Evolutionary conservation across 2,329 filamentous ascomycete genomes (phyloP), one percentile per base, ranked within the genome.

Genomic region (Fusarium nelsonii): DNA sequence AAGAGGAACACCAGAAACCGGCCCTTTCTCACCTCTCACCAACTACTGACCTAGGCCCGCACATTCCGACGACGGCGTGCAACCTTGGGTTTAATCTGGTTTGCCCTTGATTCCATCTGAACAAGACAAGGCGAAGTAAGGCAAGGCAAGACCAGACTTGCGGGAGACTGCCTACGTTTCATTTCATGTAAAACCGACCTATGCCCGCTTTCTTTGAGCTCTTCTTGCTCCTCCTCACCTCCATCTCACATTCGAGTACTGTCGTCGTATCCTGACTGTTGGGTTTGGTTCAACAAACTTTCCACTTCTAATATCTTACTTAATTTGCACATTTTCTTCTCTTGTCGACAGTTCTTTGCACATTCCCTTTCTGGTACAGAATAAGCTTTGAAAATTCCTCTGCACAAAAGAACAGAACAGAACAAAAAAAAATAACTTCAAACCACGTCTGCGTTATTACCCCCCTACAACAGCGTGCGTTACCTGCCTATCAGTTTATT

Each of bases 101-200:
- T 67, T 74, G 73, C 73, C 73, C 73, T 74, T 74, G 71, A 71
- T 70, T 65, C 45, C 51, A 48, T 73, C 48, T 28, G 48, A 23
- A 50, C 33, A 50, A 39, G 20, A 16, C 48, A 50, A 50, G 23
- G 23, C 23, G 23, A 23, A 23, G 23, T 23, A 50, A 30, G 20
- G 23, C 48, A 50, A 50, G 33, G 39, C 33, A 50, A 39, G 20
- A 12, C 48, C 37, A 50, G 58, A 68, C 53, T 54, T 57, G 56
- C 58, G 68, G 68, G 56, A 68, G 59, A 60, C 73, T 74, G 65
- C 71, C 73, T 74, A 67, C 71, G 70, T 73, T 74, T 74, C 63
- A 72, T 73, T 74, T 74, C 63, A 70, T 73, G 55, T 73, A 74
- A 70, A 73, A 61, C 50, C 53, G 63, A 63, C 34, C 51, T 63